phyloP scores from a whole-genome alignment of 2,329 filamentous ascomycete species.

The Lachnellula cervina region DNA sequence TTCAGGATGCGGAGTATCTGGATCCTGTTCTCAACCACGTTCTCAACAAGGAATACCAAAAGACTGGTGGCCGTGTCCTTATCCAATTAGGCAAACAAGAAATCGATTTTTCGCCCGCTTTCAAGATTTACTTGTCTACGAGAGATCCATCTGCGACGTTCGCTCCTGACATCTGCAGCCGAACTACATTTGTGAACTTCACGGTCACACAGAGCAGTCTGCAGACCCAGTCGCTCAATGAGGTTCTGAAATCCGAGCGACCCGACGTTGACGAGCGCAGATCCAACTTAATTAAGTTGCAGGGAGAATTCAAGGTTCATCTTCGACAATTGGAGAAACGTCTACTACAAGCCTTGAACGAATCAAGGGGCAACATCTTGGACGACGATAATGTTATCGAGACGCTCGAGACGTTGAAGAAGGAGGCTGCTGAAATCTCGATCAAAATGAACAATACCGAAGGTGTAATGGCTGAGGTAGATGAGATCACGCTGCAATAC shows the following conservation, averaged over 20 bases:
- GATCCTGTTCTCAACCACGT: constrained; percentile 98
- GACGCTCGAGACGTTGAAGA: constrained; percentile 95
- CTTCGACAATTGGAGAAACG: constrained; percentile 92
- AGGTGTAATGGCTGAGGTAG: constrained; percentile 96
- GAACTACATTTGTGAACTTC: constrained; percentile 99
- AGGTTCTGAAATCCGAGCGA: constrained; percentile 94
- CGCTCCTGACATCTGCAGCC: constrained; percentile 93
- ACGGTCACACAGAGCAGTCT: constrained; percentile 98
- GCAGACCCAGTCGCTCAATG: constrained; percentile 95
- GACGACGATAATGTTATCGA: constrained; percentile 98
- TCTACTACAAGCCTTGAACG: constrained; percentile 89
- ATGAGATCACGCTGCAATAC: constrained; percentile 92
- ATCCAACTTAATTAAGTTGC: constrained; percentile 96
- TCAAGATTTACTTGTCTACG: constrained; percentile 92
- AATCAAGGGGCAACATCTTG: constrained; percentile 94
- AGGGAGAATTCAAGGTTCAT: constrained; percentile 99
- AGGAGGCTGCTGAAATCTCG: constrained; percentile 92
- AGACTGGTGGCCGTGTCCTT: constrained; percentile 93
- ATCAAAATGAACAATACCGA: constrained; percentile 95
- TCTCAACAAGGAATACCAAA: constrained; percentile 98
- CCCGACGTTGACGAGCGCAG: constrained; percentile 95
- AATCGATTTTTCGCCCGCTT: constrained; percentile 96
- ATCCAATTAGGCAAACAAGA: constrained; percentile 98
- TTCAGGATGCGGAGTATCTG: constrained; percentile 95
- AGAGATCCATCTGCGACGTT: constrained; percentile 94